A percentile compares a stretch with the other conserved stretches of the same genome.
Evolutionary conservation across 2,329 filamentous ascomycete species (phyloP).

Genomic region (Arthrinium phaeospermum): DNA sequence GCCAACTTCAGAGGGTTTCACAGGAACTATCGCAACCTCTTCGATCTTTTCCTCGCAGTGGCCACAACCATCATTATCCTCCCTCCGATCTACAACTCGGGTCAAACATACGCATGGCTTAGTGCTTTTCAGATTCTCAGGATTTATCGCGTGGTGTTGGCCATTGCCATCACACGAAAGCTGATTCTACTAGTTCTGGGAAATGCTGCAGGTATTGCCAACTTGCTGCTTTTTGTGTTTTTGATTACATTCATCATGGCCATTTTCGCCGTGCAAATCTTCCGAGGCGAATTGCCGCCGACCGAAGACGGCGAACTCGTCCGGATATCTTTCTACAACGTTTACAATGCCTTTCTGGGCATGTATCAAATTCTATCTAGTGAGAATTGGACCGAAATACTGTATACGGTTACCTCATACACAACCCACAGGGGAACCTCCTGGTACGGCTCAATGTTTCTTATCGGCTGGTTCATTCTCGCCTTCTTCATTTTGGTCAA

Average conservation of each 20-base stretch:
- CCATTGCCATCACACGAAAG: constrained; percentile 83
- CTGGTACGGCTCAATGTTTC: constrained; percentile 91
- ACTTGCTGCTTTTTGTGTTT: constrained; percentile 95
- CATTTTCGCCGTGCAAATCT: constrained; percentile 91
- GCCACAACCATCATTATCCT: constrained; percentile 86
- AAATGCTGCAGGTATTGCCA: constrained; percentile 89
- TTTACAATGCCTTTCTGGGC: constrained; percentile 94
- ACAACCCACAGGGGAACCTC: constrained; percentile 71
- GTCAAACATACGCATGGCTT: constrained; percentile 81
- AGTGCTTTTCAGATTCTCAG: constrained; percentile 92
- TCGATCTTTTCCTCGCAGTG: constrained; percentile 81
- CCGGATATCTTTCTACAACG: constrained; percentile 80
- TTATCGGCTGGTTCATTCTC: constrained; percentile 95
- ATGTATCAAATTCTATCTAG: constrained; percentile 98
- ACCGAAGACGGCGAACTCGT: constrained; percentile 68
- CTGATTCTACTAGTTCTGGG: constrained; percentile 88
- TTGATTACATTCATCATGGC: constrained; percentile 92
- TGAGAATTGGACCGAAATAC: constrained; percentile 90
- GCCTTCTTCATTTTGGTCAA: constrained; percentile 96
- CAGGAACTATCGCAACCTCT: constrained; percentile 72
- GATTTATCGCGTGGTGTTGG: constrained; percentile 89
- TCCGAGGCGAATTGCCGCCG: constrained; percentile 81
- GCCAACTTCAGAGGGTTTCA: constrained; percentile 85
- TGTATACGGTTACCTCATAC: constrained; percentile 81
- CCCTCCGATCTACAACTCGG: constrained; percentile 76